Conservation (phyloP, 2,329 filamentous ascomycete genomes). For the Cadophora luteo-olivacea region DNA sequence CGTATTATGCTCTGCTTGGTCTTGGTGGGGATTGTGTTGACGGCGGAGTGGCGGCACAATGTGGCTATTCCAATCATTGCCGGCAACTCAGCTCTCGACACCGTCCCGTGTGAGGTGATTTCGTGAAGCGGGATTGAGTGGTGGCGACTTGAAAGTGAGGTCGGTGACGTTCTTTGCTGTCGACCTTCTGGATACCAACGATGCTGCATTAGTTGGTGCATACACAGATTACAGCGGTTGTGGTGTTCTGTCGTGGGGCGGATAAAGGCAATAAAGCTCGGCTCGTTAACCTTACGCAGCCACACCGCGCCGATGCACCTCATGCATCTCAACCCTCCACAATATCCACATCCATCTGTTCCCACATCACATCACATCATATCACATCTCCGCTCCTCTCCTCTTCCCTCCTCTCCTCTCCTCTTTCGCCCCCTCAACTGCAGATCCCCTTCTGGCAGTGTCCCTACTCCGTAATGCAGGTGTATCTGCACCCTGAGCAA, state of each 20-base stretch:
- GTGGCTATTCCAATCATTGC: slow-evolving; percentile 12
- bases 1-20: neutral
- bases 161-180: neutral
- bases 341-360: no score
- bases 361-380: no score
- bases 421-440: neutral
- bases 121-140: slow-evolving; percentile 2
- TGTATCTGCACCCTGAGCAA: neutral
- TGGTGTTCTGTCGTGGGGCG: neutral
- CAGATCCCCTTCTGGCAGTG: neutral
- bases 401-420: no score
- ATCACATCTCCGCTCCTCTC: neutral
- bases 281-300: neutral
- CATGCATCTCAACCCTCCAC: neutral
- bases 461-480: neutral
- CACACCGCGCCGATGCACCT: neutral
- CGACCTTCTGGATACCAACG: neutral
- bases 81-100: slow-evolving; percentile 4
- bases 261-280: neutral
- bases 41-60: neutral
- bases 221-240: neutral
- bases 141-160: neutral
- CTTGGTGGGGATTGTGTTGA: neutral
- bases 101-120: slow-evolving; percentile 9
- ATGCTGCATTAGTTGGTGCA: neutral